These are phyloP conservation scores for Citrullus amarus DNA, from an alignment of 306 rosid genomes.

Conservation along the genomic window DNA sequence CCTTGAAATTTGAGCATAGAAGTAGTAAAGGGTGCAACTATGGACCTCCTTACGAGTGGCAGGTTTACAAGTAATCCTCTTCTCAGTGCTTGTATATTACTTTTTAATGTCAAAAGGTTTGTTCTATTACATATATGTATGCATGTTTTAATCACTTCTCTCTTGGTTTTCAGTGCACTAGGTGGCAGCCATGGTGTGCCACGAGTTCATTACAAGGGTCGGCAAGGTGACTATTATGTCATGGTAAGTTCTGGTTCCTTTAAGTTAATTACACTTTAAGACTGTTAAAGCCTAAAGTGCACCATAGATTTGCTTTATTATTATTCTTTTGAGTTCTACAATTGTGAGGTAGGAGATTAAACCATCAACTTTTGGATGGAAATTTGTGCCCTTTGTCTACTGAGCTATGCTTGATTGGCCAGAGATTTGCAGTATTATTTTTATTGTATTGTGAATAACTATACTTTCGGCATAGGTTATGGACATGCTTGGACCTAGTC, in stretches of 20 bases:
- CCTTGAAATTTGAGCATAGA: constrained; percentile 80
- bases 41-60: constrained; percentile 94
- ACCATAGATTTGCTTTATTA: not conserved
- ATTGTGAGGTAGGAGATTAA: not conserved
- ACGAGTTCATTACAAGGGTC: constrained; percentile 35
- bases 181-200: constrained; percentile 52
- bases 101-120: not conserved
- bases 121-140: not conserved
- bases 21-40: constrained; percentile 84
- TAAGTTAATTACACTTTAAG: not conserved
- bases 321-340: not conserved
- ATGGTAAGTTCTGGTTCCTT: constrained; percentile 20
- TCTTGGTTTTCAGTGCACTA: constrained; percentile 19
- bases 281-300: not conserved
- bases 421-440: not conserved
- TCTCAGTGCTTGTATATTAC: not conserved
- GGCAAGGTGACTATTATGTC: constrained; percentile 40
- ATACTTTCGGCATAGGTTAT: constrained; percentile 21
- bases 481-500: constrained; percentile 47
- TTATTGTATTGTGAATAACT: not conserved
- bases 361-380: not conserved
- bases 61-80: constrained; percentile 34
- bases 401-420: not conserved
- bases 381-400: not conserved
- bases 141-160: not conserved